Conservation (phyloP, 805 yeast genomes). For the Candida sphagnicola region DNA sequence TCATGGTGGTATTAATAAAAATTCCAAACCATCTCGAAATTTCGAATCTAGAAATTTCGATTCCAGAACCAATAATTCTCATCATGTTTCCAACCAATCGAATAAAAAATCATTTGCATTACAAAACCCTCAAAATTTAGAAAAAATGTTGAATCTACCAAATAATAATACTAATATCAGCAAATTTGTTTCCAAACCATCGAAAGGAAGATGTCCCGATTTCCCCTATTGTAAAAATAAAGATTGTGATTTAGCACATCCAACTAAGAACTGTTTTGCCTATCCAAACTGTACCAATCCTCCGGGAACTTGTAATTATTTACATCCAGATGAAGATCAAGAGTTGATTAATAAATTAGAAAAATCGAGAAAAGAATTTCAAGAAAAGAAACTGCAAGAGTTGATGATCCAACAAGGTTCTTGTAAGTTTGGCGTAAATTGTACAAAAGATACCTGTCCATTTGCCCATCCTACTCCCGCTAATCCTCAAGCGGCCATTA, state of each 20-base stretch:
- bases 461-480: conserved; percentile 93
- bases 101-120: conserved; percentile 27
- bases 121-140: conserved; percentile 38
- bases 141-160: conserved; percentile 37
- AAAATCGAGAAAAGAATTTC: conserved; percentile 50
- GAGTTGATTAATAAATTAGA: conserved; percentile 66
- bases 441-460: conserved; percentile 77
- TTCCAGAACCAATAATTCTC: conserved; percentile 2
- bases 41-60: conserved; percentile 3
- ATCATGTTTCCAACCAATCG: conserved; percentile 2
- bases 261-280: conserved; percentile 68
- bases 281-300: conserved; percentile 77
- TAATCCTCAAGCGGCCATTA: conserved; percentile 67
- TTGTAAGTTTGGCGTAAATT: conserved; percentile 74
- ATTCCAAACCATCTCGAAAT: conserved; percentile 1
- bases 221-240: conserved; percentile 70
- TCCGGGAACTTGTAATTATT: conserved; percentile 75
- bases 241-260: conserved; percentile 76
- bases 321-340: conserved; percentile 85
- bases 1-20: not conserved
- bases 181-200: conserved; percentile 41
- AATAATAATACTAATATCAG: conserved; percentile 20
- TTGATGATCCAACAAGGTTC: conserved; percentile 9
- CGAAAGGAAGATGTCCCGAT: conserved; percentile 62
- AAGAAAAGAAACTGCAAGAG: conserved; percentile 34